A percentile compares a stretch with the other conserved stretches of the same genome.
These are phyloP conservation scores for Chaetoscypha palmicola DNA, from an alignment of 2,329 filamentous ascomycete species.

Conservation along the genomic window DNA sequence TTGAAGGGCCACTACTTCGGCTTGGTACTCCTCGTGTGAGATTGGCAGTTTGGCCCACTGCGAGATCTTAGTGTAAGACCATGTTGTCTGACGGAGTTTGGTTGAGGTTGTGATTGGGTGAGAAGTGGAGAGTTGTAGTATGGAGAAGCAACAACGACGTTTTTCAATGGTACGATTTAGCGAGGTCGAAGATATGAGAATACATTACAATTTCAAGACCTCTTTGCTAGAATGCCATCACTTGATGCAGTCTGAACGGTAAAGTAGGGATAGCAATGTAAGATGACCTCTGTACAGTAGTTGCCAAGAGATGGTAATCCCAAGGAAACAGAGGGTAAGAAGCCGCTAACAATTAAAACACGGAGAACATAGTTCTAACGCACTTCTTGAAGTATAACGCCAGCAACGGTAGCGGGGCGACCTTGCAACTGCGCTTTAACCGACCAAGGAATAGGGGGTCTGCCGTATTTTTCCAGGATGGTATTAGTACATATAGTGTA, in stretches of 20 bases:
- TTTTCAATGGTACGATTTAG: too few species aligned
- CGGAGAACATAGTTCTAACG: not conserved
- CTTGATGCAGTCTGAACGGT: too few species aligned
- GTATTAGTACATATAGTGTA: constrained; percentile 82
- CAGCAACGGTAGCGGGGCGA: constrained; percentile 34
- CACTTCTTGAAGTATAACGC: constrained; percentile 55
- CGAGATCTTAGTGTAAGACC: not conserved
- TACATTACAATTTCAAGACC: too few species aligned
- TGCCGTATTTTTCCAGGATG: constrained; percentile 68
- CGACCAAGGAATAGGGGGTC: constrained; percentile 76
- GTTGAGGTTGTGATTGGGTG: not conserved
- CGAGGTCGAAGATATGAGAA: too few species aligned
- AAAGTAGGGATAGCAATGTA: too few species aligned
- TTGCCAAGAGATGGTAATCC: too few species aligned
- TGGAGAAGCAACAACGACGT: too few species aligned
- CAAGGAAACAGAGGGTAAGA: too few species aligned
- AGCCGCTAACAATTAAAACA: too few species aligned
- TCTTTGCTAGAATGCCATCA: too few species aligned
- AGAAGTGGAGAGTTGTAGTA: not conserved
- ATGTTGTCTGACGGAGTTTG: not conserved
- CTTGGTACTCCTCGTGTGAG: constrained; percentile 56
- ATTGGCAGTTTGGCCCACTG: constrained; percentile 81
- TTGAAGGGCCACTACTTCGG: constrained; percentile 57
- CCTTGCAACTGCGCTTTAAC: constrained; percentile 75
- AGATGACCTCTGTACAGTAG: too few species aligned